Evolutionary conservation across 306 rosid species (phyloP).

Genomic region (Malus sylvestris): DNA sequence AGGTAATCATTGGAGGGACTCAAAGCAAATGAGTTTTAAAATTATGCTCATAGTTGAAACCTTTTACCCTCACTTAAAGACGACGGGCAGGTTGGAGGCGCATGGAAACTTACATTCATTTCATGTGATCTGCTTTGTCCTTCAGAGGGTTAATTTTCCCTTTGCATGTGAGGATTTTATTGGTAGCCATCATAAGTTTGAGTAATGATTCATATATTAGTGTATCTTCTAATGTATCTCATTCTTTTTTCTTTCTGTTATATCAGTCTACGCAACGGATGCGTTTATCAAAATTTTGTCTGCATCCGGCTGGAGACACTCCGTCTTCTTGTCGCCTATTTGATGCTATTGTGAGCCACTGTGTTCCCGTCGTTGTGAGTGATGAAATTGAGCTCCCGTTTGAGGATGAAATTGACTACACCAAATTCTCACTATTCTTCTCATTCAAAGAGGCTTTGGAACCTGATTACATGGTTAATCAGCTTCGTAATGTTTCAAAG

Average conservation of each 20-base stretch:
- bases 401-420: constrained; percentile 89
- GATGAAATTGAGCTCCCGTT: constrained; percentile 97
- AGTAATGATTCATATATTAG: not conserved
- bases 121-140: not conserved
- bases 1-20: not conserved
- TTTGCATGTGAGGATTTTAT: not conserved
- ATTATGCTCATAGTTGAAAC: not conserved
- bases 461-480: constrained; percentile 68
- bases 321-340: constrained; percentile 97
- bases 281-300: constrained; percentile 89
- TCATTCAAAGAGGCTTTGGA: constrained; percentile 82
- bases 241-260: constrained; percentile 14
- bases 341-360: constrained; percentile 95
- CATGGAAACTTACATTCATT: not conserved
- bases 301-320: constrained; percentile 96
- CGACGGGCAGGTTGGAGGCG: not conserved
- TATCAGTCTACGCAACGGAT: constrained; percentile 80
- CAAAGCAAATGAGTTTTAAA: not conserved
- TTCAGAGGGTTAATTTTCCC: not conserved
- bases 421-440: constrained; percentile 70
- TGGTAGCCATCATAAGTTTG: not conserved
- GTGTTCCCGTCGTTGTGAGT: constrained; percentile 91
- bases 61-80: not conserved
- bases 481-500: constrained; percentile 65
- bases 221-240: not conserved